Conservation (phyloP, 805 yeast genomes). For the Lachancea sp. region DNA sequence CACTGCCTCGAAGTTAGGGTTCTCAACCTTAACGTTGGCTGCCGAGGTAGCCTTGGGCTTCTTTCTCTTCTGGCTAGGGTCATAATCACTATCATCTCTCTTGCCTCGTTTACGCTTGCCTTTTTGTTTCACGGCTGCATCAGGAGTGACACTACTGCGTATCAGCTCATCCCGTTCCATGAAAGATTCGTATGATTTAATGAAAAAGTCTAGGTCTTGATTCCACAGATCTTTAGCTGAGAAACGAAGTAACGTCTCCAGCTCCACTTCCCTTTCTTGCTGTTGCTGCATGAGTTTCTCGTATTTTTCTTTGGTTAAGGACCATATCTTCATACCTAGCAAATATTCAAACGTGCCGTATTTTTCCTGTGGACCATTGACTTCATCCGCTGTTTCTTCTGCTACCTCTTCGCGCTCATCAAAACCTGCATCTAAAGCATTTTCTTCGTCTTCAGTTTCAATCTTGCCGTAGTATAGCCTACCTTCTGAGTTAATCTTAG, state of each 20-base stretch:
- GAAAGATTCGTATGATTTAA: slow-evolving; percentile 59
- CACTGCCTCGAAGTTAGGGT: slow-evolving; percentile 25
- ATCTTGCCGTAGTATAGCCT: slow-evolving; percentile 48
- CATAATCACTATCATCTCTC: slow-evolving; percentile 32
- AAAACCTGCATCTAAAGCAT: slow-evolving; percentile 35
- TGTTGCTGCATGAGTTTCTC: slow-evolving; percentile 69
- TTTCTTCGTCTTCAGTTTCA: slow-evolving; percentile 16
- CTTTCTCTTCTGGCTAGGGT: slow-evolving; percentile 18
- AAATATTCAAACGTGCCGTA: slow-evolving; percentile 76
- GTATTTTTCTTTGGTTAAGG: slow-evolving; percentile 84
- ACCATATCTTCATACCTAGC: slow-evolving; percentile 89
- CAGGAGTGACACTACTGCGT: slow-evolving; percentile 45
- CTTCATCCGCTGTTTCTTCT: slow-evolving; percentile 30
- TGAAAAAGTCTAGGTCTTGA: slow-evolving; percentile 70
- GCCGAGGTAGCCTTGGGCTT: slow-evolving; percentile 20
- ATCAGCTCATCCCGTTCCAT: slow-evolving; percentile 57
- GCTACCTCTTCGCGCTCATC: slow-evolving; percentile 38
- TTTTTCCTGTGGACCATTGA: slow-evolving; percentile 43
- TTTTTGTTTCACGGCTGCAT: slow-evolving; percentile 38
- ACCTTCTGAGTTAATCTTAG: slow-evolving; percentile 66
- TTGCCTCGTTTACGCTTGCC: slow-evolving; percentile 26
- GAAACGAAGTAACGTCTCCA: slow-evolving; percentile 55
- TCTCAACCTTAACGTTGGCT: slow-evolving; percentile 23
- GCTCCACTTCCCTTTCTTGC: slow-evolving; percentile 64
- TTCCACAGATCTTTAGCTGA: slow-evolving; percentile 87